Conservation (phyloP, 2,329 filamentous ascomycete genomes). For the Cladosporium colombiae region DNA sequence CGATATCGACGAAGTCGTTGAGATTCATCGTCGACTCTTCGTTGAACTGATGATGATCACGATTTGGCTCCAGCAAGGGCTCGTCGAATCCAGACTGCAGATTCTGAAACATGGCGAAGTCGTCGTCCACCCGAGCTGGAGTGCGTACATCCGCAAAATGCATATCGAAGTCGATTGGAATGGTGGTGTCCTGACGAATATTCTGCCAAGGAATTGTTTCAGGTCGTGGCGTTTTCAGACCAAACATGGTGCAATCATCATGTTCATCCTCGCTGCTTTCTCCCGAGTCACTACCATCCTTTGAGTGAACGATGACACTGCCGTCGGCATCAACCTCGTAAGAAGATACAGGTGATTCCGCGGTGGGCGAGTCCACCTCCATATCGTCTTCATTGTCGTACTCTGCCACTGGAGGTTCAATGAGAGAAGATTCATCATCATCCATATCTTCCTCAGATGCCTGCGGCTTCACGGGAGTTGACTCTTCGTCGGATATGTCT, state of each 20-base stretch:
- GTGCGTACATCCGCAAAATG: slow-evolving; percentile 22
- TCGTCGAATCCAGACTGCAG: background rate
- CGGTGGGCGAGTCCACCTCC: slow-evolving; percentile 3
- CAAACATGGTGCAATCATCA: slow-evolving; percentile 4
- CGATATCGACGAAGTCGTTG: slow-evolving; percentile 35
- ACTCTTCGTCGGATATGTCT: slow-evolving; percentile 1
- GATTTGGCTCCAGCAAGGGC: background rate
- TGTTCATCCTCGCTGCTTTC: slow-evolving; percentile 14
- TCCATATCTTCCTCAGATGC: background rate
- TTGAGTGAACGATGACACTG: slow-evolving; percentile 2
- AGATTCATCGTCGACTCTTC: slow-evolving; percentile 30
- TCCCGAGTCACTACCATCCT: background rate
- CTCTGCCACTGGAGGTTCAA: slow-evolving; percentile 1
- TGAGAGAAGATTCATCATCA: slow-evolving; percentile 6
- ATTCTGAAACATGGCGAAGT: background rate
- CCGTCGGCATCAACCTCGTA: slow-evolving; percentile 9
- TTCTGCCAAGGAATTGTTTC: slow-evolving; percentile 37
- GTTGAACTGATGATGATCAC: background rate
- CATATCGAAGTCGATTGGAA: slow-evolving; percentile 33
- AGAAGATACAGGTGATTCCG: slow-evolving; percentile 7
- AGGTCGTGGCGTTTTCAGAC: slow-evolving; percentile 24
- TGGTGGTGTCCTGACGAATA: slow-evolving; percentile 33
- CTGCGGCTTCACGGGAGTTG: background rate
- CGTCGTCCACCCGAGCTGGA: background rate
- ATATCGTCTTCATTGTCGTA: slow-evolving; percentile 3